Evolutionary conservation across 257 asterid genomes (phyloP).

Genomic region (Solanum chmielewskii): DNA sequence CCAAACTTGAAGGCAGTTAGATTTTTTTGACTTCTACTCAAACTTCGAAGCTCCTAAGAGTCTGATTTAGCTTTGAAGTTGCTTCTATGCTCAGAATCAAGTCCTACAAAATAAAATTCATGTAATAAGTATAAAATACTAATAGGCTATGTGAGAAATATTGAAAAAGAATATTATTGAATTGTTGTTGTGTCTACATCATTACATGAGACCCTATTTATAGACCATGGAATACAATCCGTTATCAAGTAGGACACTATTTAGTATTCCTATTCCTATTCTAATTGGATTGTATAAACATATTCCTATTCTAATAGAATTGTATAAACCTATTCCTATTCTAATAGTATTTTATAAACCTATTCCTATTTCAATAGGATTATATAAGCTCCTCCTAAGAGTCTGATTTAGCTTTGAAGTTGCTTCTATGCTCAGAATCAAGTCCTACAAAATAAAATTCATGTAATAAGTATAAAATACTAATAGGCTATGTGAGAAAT

Average conservation of each 20-base stretch:
- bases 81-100: neutral
- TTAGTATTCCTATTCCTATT: too few species aligned
- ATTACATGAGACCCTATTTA: too few species aligned
- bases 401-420: neutral
- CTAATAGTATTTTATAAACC: too few species aligned
- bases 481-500: neutral
- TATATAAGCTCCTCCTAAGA: neutral
- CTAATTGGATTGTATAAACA: too few species aligned
- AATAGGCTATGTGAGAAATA: neutral
- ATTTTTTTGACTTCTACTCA: neutral
- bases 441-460: neutral
- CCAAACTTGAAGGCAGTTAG: neutral
- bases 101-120: neutral
- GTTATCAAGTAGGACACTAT: too few species aligned
- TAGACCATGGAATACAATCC: too few species aligned
- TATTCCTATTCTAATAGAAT: too few species aligned
- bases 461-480: neutral
- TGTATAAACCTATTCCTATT: too few species aligned
- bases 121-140: neutral
- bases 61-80: neutral
- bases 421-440: neutral
- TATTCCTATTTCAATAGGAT: too few species aligned
- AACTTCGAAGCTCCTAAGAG: neutral
- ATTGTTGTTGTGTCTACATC: too few species aligned
- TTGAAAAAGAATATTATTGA: too few species aligned